A percentile compares a stretch with the other conserved stretches of the same genome.
Evolutionary conservation across 164 flowering plant species (phyloP).

Genomic region (Dillenia suffruticosa): DNA sequence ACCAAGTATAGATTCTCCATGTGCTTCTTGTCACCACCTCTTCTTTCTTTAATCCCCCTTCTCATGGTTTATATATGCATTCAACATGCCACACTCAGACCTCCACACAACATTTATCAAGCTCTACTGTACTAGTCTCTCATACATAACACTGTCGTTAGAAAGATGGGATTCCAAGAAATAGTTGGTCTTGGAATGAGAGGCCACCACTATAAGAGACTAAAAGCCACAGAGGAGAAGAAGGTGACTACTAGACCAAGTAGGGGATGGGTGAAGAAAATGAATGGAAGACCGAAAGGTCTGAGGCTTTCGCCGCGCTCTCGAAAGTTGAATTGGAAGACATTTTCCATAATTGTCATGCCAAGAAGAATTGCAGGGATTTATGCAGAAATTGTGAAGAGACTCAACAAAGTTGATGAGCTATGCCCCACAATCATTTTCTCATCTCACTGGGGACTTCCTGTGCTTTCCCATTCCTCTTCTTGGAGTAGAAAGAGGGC

Average conservation of each 20-base stretch:
- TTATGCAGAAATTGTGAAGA: constrained; percentile 21
- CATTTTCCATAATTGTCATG: constrained; percentile 18
- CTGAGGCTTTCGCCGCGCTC: constrained; percentile 18
- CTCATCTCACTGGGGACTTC: constrained; percentile 54
- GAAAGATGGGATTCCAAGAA: constrained; percentile 22
- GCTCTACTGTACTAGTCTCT: neutral
- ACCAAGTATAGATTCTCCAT: constrained; percentile 10
- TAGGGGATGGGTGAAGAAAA: constrained; percentile 28
- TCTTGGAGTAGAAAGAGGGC: constrained; percentile 1
- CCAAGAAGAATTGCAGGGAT: constrained; percentile 28
- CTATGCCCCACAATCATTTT: constrained; percentile 30
- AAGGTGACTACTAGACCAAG: constrained; percentile 14
- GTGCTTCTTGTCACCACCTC: constrained; percentile 6
- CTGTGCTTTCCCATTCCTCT: constrained; percentile 37
- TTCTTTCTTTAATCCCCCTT: constrained; percentile 1
- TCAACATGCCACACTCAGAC: neutral
- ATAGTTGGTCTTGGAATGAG: constrained; percentile 9
- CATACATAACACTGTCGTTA: neutral
- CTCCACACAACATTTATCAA: neutral
- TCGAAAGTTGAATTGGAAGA: constrained; percentile 37
- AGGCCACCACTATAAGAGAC: constrained; percentile 37
- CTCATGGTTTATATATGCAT: neutral
- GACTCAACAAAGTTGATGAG: constrained; percentile 29
- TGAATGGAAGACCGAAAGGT: constrained; percentile 25
- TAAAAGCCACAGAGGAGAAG: constrained; percentile 9